A percentile compares a stretch with the other conserved stretches of the same genome.
phyloP scores from a whole-genome alignment of 805 yeast genomes.

The Sugiyamaella boreocaroliniensis region DNA sequence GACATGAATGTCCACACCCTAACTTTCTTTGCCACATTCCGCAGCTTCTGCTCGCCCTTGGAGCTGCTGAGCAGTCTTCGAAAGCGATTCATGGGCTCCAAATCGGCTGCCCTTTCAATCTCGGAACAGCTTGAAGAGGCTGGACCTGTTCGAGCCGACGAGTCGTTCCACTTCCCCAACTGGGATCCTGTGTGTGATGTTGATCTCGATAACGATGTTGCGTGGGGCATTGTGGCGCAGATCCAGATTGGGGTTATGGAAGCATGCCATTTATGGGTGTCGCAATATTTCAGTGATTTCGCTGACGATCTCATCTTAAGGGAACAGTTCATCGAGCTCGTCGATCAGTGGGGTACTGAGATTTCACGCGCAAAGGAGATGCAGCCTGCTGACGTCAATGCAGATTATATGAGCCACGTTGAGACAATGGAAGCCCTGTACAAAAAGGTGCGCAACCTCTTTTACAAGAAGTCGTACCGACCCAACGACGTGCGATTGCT shows the following conservation, averaged over 20 bases:
- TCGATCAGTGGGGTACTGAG: constrained; percentile 64
- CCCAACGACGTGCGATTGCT: constrained; percentile 27
- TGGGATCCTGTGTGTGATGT: constrained; percentile 24
- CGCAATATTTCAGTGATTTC: constrained; percentile 69
- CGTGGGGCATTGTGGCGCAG: constrained; percentile 62
- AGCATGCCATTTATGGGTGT: constrained; percentile 61
- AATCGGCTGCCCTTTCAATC: constrained; percentile 53
- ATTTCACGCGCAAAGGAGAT: constrained; percentile 32
- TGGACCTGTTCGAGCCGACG: constrained; percentile 7
- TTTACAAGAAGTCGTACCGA: constrained; percentile 32
- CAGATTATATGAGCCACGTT: constrained; percentile 19
- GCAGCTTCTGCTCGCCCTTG: constrained; percentile 56
- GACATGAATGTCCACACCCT: constrained; percentile 58
- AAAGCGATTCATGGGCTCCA: constrained; percentile 54
- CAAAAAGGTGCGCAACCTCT: constrained; percentile 59
- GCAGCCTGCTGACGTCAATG: constrained; percentile 10
- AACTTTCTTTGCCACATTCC: constrained; percentile 63
- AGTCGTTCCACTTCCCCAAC: constrained; percentile 17
- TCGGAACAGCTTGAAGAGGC: constrained; percentile 26
- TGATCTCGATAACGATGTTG: constrained; percentile 41
- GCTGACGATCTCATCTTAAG: constrained; percentile 59
- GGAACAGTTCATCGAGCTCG: constrained; percentile 51
- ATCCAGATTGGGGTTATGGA: constrained; percentile 79
- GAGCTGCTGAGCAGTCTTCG: constrained; percentile 47
- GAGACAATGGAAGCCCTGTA: constrained; percentile 39